Evolutionary conservation across 352 stramenopile species (phyloP), one percentile per base, ranked within the genome.

Genomic region (Stephanocyclus meneghinianus): DNA sequence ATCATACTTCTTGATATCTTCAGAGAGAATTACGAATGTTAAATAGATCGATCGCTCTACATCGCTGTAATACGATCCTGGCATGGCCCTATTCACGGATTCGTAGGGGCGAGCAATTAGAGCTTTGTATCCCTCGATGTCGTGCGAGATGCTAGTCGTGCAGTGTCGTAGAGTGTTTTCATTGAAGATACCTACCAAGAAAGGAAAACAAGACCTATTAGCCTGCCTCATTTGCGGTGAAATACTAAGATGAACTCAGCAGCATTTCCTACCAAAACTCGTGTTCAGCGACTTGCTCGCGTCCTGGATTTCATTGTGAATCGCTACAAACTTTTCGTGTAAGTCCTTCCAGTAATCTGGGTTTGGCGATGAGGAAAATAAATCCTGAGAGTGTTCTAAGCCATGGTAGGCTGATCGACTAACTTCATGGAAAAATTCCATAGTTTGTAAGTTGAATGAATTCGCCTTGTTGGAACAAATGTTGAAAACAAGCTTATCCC

Each of bases 401-500:
- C 71, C 65, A 71, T 84, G 42, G 48, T 90, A 90, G 35, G 71
- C 84, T 35, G 77, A 61, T 29, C 66, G 29, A 45, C 71, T 82
- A 42, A 70, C 48, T 72, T 87, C 81, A 56, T 87, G 67, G 42
- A 84, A 90, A 37, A 78, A 78, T 30, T 87, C 78, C n/a, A 90
- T 64, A 16, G 81, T 88, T 35, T 74, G 45, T 2, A 60, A 21
- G 53, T 86, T 73, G 65, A 90, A 90, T 35, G 78, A 21, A 78
- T 90, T 90, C 9, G 74, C 71, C 53, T 86, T 87, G 67, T 90
- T 90, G 13, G 73, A 88, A 63, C 80, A 88, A 45, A 90, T 88
- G 55, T 90, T 90, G 78, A 90, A 90, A 8, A 90, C 84, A 37
- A 90, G 81, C 67, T 90, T 90, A 61, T 90, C 80, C 2, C 84